Percentiles rank a stretch among this genome's conserved stretches.
Evolutionary conservation across 1,284 basidiomycete species (phyloP).

Genomic region (Irpex rosettiformis): DNA sequence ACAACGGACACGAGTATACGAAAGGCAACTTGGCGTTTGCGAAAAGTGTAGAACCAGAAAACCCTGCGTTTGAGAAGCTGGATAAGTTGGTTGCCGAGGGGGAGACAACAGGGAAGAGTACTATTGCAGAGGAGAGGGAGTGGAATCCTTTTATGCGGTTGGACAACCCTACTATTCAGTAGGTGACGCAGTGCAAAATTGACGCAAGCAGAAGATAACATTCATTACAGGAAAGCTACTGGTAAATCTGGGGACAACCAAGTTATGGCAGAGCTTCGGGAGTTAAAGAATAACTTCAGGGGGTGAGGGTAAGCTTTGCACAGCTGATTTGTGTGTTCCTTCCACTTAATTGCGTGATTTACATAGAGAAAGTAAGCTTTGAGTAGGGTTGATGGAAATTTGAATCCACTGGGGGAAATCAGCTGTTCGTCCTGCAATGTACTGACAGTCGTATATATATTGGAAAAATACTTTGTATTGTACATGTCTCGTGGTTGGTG

Average conservation of each 20-base stretch:
- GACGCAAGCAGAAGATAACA: slow-evolving; percentile 2
- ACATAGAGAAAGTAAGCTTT: not conserved
- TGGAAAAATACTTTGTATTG: no score
- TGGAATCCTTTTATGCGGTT: slow-evolving; percentile 87
- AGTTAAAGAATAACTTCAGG: slow-evolving; percentile 81
- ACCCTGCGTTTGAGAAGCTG: slow-evolving; percentile 54
- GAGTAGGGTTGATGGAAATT: not conserved
- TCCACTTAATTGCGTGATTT: not conserved
- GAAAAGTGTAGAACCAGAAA: slow-evolving; percentile 62
- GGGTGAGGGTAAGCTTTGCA: slow-evolving; percentile 34
- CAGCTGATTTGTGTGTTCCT: not conserved
- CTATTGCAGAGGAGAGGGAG: slow-evolving; percentile 81
- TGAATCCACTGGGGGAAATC: not conserved
- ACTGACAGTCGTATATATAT: not conserved
- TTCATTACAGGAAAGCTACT: slow-evolving; percentile 41
- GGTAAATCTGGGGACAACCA: slow-evolving; percentile 45
- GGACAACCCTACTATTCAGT: slow-evolving; percentile 55
- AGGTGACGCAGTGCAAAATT: slow-evolving; percentile 23
- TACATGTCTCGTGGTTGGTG: not conserved
- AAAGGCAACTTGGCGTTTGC: slow-evolving; percentile 63
- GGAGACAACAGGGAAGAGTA: slow-evolving; percentile 73
- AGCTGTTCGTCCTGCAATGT: not conserved
- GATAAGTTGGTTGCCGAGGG: slow-evolving; percentile 49
- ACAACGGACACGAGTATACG: slow-evolving; percentile 95
- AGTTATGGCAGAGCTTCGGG: slow-evolving; percentile 74